Conservation (phyloP, 2,329 filamentous ascomycete genomes). For the Penicillium crustosum region DNA sequence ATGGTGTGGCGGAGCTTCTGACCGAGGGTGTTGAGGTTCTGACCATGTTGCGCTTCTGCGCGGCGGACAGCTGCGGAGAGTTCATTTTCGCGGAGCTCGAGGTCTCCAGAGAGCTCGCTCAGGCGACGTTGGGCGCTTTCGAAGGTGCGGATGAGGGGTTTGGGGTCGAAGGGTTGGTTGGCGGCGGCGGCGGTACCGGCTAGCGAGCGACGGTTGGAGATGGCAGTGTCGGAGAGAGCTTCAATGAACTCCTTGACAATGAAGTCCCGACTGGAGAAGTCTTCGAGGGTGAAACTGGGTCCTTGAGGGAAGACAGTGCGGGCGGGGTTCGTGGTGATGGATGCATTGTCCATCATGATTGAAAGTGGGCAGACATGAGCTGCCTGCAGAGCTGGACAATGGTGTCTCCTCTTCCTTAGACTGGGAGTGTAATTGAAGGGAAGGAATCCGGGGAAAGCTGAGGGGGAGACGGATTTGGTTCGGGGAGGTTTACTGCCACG, state of each 20-base stretch:
- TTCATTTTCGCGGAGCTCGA: conserved; percentile 88
- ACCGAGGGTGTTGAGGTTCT: conserved; percentile 83
- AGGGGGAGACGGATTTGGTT: neutral
- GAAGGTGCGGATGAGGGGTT: conserved; percentile 93
- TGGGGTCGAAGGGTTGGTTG: conserved; percentile 76
- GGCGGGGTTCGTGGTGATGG: conserved; percentile 45
- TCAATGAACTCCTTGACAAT: conserved; percentile 98
- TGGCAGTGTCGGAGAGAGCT: conserved; percentile 78
- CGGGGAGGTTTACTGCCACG: conserved; percentile 1
- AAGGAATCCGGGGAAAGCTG: conserved; percentile 10
- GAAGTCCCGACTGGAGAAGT: conserved; percentile 87
- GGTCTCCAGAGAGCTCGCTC: conserved; percentile 64
- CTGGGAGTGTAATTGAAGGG: neutral
- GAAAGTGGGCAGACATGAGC: conserved; percentile 18
- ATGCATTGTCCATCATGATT: conserved; percentile 41
- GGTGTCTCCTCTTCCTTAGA: neutral
- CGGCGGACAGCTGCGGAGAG: conserved; percentile 84
- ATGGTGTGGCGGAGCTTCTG: conserved; percentile 90
- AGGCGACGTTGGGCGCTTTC: conserved; percentile 64
- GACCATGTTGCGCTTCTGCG: conserved; percentile 87
- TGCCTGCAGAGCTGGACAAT: neutral
- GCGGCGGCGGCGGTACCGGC: conserved; percentile 41
- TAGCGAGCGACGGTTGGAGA: conserved; percentile 74
- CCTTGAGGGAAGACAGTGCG: conserved; percentile 73
- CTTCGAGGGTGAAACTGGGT: conserved; percentile 82